A percentile compares a stretch with the other conserved stretches of the same genome.
phyloP scores from a whole-genome alignment of 345 rosid species.

The Euclidium syriacum region DNA sequence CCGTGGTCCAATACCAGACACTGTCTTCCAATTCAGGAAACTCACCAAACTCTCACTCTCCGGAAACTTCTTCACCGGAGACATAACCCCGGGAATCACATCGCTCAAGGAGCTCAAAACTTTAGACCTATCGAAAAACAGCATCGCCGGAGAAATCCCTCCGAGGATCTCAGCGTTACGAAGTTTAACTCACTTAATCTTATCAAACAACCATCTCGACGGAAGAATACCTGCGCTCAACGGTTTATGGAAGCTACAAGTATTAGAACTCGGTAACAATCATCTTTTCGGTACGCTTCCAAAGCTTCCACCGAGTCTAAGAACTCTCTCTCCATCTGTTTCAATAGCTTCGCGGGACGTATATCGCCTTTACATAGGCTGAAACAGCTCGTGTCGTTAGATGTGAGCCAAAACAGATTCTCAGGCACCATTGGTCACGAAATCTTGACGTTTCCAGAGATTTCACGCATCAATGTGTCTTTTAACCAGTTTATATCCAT shows the following conservation, averaged over 20 bases:
- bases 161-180: constrained; percentile 35
- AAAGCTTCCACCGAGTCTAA: constrained; percentile 41
- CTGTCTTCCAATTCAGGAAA: constrained; percentile 39
- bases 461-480: constrained; percentile 39
- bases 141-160: constrained; percentile 41
- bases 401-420: constrained; percentile 50
- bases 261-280: constrained; percentile 41
- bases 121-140: constrained; percentile 45
- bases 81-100: constrained; percentile 30
- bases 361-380: constrained; percentile 31
- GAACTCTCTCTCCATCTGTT: constrained; percentile 38
- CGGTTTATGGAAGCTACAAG: constrained; percentile 47
- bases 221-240: constrained; percentile 45
- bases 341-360: constrained; percentile 43
- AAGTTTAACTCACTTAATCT: constrained; percentile 31
- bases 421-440: constrained; percentile 34
- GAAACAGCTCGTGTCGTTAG: constrained; percentile 28
- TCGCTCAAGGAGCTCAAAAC: constrained; percentile 31
- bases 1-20: constrained; percentile 51
- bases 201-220: constrained; percentile 40
- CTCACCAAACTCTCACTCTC: constrained; percentile 36
- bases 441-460: constrained; percentile 36
- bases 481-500: constrained; percentile 38
- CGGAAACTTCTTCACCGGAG: constrained; percentile 46
- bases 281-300: constrained; percentile 43